Conservation (phyloP, 1,139 yeast species). For the Blastobotrys elegans region DNA sequence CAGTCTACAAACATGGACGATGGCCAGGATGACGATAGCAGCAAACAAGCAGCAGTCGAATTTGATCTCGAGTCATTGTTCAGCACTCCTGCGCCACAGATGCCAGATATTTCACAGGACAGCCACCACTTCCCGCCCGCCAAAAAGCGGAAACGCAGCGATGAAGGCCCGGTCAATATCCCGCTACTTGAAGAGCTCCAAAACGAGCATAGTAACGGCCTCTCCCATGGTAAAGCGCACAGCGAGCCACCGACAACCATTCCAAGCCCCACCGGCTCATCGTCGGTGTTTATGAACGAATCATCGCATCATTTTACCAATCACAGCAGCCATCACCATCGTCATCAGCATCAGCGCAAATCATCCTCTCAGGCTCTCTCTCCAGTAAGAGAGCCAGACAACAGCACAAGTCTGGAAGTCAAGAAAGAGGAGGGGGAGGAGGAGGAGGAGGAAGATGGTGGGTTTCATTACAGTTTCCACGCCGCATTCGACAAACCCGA, state of each 20-base stretch:
- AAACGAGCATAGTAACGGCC: background rate
- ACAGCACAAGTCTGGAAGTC: background rate
- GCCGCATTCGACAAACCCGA: background rate
- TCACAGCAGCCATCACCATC: too few relatives aligned
- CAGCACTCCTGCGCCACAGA: slow-evolving; percentile 3
- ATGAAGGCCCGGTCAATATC: slow-evolving; percentile 6
- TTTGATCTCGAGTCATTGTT: slow-evolving; percentile 10
- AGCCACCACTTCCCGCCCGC: background rate
- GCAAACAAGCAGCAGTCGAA: background rate
- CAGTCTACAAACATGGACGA: slow-evolving; percentile 5
- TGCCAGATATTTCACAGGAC: background rate
- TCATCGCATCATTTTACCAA: too few relatives aligned
- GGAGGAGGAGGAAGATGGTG: background rate
- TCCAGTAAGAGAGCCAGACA: background rate
- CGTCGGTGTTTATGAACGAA: too few relatives aligned
- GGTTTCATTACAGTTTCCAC: background rate
- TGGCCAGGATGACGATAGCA: background rate
- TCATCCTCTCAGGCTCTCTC: background rate
- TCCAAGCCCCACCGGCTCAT: slow-evolving; percentile 6
- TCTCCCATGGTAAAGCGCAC: background rate
- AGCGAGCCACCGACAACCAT: slow-evolving; percentile 11
- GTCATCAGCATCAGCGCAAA: too few relatives aligned
- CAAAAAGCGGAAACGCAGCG: slow-evolving; percentile 8
- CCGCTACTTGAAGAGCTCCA: background rate
- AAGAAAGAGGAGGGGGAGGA: background rate